A percentile compares a stretch with the other conserved stretches of the same genome.
Evolutionary conservation across 495 filamentous ascomycete genomes (phyloP).

Genomic region (Neurospora cerealis): DNA sequence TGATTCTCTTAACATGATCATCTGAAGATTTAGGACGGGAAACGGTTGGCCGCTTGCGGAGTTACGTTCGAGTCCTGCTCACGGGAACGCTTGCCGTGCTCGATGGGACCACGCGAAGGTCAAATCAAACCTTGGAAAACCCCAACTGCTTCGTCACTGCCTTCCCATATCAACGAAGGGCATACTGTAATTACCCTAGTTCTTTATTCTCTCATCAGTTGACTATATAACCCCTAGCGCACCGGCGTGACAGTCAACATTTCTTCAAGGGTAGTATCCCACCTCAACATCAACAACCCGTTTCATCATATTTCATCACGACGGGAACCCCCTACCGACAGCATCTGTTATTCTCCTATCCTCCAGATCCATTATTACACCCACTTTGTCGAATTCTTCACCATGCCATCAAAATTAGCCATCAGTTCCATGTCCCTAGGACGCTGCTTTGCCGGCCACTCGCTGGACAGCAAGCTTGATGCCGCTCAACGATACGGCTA

Average conservation of each 20-base stretch:
- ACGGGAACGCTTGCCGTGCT: not conserved
- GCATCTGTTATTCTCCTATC: not conserved
- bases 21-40: not conserved
- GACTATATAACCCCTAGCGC: not conserved
- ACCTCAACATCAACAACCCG: not conserved
- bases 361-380: not conserved
- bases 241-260: not conserved
- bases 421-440: constrained; percentile 70
- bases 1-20: not conserved
- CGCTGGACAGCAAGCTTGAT: constrained; percentile 53
- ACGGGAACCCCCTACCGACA: not conserved
- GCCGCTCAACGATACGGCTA: constrained; percentile 56
- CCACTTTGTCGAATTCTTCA: not conserved
- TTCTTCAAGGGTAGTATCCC: not conserved
- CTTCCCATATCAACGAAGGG: not conserved
- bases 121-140: not conserved
- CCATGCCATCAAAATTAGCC: constrained; percentile 33
- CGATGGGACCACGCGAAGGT: not conserved
- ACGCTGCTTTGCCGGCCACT: constrained; percentile 44
- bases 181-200: not conserved
- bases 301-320: not conserved
- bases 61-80: not conserved
- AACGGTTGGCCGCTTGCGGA: not conserved
- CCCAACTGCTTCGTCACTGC: not conserved
- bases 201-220: not conserved